Base-by-base conservation (phyloP, 163 green algal genomes). In the Volvox carteri region DNA sequence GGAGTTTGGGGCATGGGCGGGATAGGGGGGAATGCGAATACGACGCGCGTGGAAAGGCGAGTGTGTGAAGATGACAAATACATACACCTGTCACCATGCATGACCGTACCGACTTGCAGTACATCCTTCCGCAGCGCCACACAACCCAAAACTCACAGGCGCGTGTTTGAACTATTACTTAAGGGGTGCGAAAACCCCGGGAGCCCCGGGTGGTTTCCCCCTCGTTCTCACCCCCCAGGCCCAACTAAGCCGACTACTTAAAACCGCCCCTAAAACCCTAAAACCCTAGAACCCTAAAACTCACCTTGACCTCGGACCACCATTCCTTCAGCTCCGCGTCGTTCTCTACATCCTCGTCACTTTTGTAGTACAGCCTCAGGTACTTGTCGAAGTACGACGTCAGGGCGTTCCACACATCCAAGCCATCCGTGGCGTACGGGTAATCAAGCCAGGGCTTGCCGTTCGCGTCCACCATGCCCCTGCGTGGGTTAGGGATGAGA, bases 281-380 rank as follows among this genome's bases (percentile, higher is more conserved):
- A 76, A 46, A 7, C 62, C 37, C 35, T n/a, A n/a, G n/a, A n/a
- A n/a, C n/a, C 33, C 67, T 33, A 23, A 76, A 46, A 7, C 62
- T 42, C 35, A 91, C 91, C 91, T 93, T 90, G 54, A 90, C 75
- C 56, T 94, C 87, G 0, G 2, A 28, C 78, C 92, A 95, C 93
- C 92, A 95, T n/a, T 56, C 84, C 89, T 91, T 56, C 67, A 95
- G 67, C 90, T 94, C 87, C 1, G 21, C 28, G 79, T 95, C 92
- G 0, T 67, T 56, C 42, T 33, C 19, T 75, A 95, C 89, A 1
- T 93, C 86, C 4, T 28, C 60, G 35, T 89, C 58, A 28, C 50
- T 46, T 14, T 86, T 80, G 77, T 95, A 96, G 93, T 96, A 95
- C 41, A 93, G 39, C 8, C 28, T 9, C 37, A 95, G 65, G 90